Conservation (phyloP, 352 stramenopile species). For the Phytophthora podocarpi region DNA sequence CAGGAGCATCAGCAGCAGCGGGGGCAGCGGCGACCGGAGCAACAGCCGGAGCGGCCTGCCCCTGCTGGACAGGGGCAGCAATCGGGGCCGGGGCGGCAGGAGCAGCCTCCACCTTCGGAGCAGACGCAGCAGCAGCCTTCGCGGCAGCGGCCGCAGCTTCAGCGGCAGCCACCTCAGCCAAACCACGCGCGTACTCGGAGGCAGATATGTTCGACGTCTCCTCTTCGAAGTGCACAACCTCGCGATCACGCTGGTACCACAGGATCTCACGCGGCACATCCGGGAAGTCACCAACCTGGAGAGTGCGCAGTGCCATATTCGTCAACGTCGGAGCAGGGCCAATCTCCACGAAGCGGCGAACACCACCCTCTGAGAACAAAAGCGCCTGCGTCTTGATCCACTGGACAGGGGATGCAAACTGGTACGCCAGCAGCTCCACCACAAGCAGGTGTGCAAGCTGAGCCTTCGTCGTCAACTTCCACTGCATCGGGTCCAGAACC, state of each 20-base stretch:
- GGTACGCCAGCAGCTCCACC: constrained; percentile 87
- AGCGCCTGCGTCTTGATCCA: constrained; percentile 90
- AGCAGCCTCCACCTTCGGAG: constrained; percentile 39
- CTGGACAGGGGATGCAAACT: constrained; percentile 89
- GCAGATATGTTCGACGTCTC: constrained; percentile 69
- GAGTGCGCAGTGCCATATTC: constrained; percentile 83
- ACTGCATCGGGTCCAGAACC: constrained; percentile 72
- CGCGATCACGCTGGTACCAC: constrained; percentile 86
- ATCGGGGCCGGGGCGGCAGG: constrained; percentile 36
- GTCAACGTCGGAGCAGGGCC: constrained; percentile 80
- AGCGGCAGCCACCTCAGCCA: constrained; percentile 39
- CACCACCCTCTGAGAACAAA: constrained; percentile 66
- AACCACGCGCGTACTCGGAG: constrained; percentile 59
- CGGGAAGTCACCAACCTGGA: constrained; percentile 72
- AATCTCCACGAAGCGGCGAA: constrained; percentile 85
- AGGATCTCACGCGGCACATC: constrained; percentile 66
- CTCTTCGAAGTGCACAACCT: constrained; percentile 80
- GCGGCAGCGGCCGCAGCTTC: constrained; percentile 31
- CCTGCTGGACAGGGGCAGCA: constrained; percentile 30
- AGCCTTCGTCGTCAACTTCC: constrained; percentile 65
- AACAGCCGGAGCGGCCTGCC: constrained; percentile 22
- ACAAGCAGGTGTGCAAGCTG: constrained; percentile 79
- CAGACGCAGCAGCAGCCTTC: constrained; percentile 47
- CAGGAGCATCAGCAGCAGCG: constrained; percentile 56
- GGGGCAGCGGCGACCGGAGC: constrained; percentile 18